Percentiles rank a stretch among this genome's conserved stretches.
Evolutionary conservation across 805 yeast genomes (phyloP).

Genomic region (Ogataea populi-albae): DNA sequence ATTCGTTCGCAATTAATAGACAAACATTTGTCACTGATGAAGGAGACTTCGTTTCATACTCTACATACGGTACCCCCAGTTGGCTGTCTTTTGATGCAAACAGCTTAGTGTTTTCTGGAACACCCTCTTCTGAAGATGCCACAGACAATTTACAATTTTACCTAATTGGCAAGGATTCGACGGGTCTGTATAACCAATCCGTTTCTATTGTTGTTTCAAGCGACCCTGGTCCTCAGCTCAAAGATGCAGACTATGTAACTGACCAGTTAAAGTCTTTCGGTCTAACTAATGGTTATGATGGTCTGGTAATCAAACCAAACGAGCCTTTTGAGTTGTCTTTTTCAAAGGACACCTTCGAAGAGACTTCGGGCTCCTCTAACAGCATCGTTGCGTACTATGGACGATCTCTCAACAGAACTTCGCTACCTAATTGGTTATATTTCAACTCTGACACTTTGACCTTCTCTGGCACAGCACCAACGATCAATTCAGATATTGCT

Average conservation of each 20-base stretch:
- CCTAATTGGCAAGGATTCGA: constrained; percentile 60
- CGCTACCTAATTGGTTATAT: constrained; percentile 86
- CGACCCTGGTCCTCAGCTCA: constrained; percentile 51
- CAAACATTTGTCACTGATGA: constrained; percentile 59
- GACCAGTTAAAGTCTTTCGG: constrained; percentile 63
- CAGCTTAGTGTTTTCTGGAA: constrained; percentile 65
- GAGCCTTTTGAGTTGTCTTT: constrained; percentile 64
- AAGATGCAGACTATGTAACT: constrained; percentile 40
- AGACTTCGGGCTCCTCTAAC: constrained; percentile 41
- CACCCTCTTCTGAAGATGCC: constrained; percentile 49
- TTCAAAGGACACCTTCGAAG: constrained; percentile 55
- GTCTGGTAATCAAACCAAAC: constrained; percentile 72
- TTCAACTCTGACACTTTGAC: constrained; percentile 63
- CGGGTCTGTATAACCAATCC: constrained; percentile 47
- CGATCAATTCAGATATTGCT: constrained; percentile 81
- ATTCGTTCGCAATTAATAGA: constrained; percentile 62
- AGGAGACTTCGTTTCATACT: constrained; percentile 48
- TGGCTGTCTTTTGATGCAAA: constrained; percentile 76
- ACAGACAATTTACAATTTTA: constrained; percentile 47
- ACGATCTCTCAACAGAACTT: constrained; percentile 73
- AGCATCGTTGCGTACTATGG: constrained; percentile 72
- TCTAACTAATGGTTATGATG: constrained; percentile 69
- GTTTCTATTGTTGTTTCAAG: constrained; percentile 62
- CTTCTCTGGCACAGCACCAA: constrained; percentile 86
- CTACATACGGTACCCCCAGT: constrained; percentile 57